Evolutionary conservation across 164 flowering plant species (phyloP), one percentile per base, ranked within the genome.

Genomic region (Protea cynaroides): DNA sequence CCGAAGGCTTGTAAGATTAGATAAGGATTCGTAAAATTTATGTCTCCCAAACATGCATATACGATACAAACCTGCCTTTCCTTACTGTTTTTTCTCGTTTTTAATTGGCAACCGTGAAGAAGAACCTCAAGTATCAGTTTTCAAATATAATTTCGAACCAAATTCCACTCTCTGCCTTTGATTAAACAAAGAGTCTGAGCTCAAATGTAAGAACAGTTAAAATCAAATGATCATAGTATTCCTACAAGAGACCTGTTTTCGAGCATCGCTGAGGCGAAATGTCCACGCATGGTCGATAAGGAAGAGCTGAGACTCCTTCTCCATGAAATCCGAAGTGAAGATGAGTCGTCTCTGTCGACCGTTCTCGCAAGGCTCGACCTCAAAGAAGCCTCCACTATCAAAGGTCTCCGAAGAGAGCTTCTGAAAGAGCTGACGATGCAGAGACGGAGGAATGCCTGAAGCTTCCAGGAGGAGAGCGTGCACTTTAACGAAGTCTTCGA

Each of bases 221-320:
- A 18, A 58, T 36, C 8, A n/a, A 47, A 3, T 23, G 46, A 25
- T 7, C 13, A 17, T 14, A 12, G 14, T 49, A 3, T n/a, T 29
- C 12, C 18, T 1, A 40, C 11, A 14, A 14, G 23, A 5, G 10
- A 91, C 99, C 88, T 95, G 99, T 58, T 89, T 85, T 54, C 78
- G 83, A 61, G 94, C 92, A 75, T 95, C 97, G 56, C 87, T 61
- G 54, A 94, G 88, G 14, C 97, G 92, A 70, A 95, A 95, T 18
- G 96, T 85, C 99, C 96, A 95, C 56, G 97, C 97, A 56, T 95
- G 97, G 72, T 95, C 99, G 58, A 92, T 68, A 25, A 95, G 86
- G 72, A 95, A 86, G 34, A 95, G 75, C 22, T 81, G 65, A 29
- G 96, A 85, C 17, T 86, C 82, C 66, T 84, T 84, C 25, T 60